These are phyloP conservation scores for Jaenimonas drosophilae DNA, from an alignment of 208 protist species.

Conservation along the genomic window DNA sequence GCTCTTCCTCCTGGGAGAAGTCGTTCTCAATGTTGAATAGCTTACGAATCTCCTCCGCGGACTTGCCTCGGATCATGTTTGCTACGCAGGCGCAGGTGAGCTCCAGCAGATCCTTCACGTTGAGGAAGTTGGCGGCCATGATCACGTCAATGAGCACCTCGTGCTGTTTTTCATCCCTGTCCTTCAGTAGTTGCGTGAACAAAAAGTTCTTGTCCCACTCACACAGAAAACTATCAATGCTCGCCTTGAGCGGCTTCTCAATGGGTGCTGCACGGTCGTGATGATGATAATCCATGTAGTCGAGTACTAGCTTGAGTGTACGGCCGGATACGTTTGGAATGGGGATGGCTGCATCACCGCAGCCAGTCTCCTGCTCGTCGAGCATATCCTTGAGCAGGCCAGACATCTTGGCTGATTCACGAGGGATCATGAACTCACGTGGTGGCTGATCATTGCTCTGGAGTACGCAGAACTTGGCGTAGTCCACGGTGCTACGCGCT, in stretches of 20 bases:
- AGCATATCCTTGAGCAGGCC: conserved; percentile 88
- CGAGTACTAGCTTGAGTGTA: conserved; percentile 84
- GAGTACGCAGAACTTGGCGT: conserved; percentile 77
- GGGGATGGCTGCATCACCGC: conserved; percentile 71
- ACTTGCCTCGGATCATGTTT: conserved; percentile 91
- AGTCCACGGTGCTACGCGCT: no score
- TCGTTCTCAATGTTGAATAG: conserved; percentile 95
- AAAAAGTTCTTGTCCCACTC: conserved; percentile 86
- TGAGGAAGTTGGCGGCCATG: conserved; percentile 93
- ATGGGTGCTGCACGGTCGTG: conserved; percentile 66
- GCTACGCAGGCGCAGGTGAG: conserved; percentile 91
- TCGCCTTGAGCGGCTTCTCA: conserved; percentile 82
- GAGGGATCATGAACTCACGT: conserved; percentile 70
- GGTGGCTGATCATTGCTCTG: conserved; percentile 82
- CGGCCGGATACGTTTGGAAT: conserved; percentile 88
- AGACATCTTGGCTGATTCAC: conserved; percentile 83
- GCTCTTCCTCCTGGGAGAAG: conserved; percentile 93
- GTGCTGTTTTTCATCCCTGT: conserved; percentile 73
- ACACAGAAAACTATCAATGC: conserved; percentile 77
- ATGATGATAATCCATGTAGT: conserved; percentile 92
- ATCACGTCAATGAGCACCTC: conserved; percentile 90
- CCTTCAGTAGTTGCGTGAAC: conserved; percentile 73
- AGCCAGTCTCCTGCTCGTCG: conserved; percentile 63
- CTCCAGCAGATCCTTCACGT: conserved; percentile 90
- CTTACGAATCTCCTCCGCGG: conserved; percentile 88